These are phyloP conservation scores for Colletotrichum sp. DNA, from an alignment of 2,329 filamentous ascomycete genomes.

Conservation along the genomic window DNA sequence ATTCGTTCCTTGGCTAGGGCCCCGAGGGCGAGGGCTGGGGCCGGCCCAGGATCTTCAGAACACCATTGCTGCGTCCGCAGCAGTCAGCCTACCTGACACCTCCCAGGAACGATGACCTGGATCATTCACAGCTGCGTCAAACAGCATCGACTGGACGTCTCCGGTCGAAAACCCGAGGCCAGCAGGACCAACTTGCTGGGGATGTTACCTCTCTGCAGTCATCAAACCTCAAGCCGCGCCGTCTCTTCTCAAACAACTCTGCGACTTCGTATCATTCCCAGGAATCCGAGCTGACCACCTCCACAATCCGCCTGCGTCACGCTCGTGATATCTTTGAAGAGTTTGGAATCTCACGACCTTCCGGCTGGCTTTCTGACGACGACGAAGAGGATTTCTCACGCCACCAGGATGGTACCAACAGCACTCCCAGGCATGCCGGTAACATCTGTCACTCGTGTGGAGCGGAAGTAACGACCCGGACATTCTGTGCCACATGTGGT, in stretches of 20 bases:
- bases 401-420: conserved; percentile 33
- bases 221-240: not conserved
- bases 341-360: conserved; percentile 48
- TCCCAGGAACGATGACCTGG: not conserved
- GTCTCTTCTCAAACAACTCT: conserved; percentile 10
- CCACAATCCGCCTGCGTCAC: conserved; percentile 40
- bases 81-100: not conserved
- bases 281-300: conserved; percentile 32
- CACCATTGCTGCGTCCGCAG: not conserved
- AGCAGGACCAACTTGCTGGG: not conserved
- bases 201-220: not conserved
- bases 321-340: conserved; percentile 52
- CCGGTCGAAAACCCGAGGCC: not conserved
- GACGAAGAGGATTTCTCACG: conserved; percentile 25
- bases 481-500: conserved; percentile 51
- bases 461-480: conserved; percentile 38
- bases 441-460: conserved; percentile 57
- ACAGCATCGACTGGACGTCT: conserved; percentile 11
- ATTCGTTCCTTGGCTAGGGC: conserved; percentile 11
- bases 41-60: not conserved
- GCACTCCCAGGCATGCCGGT: conserved; percentile 27
- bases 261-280: conserved; percentile 15
- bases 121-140: not conserved
- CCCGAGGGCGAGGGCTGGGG: not conserved
- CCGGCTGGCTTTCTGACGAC: conserved; percentile 51